phyloP scores from a whole-genome alignment of 371 early-diverging fungal genomes.

The Conidiobolus coronatus region DNA sequence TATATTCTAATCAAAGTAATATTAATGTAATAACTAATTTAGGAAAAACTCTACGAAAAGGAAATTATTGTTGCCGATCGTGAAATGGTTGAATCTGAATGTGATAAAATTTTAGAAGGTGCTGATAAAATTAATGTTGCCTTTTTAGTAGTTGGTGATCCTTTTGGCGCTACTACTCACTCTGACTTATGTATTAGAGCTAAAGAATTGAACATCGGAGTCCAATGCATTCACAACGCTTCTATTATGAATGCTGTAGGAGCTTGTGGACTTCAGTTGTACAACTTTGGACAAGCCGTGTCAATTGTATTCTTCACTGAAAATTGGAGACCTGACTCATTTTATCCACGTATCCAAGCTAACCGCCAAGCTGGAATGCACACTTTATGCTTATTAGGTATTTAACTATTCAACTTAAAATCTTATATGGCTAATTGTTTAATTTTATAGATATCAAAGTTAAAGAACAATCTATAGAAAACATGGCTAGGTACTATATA shows the following conservation, averaged over 20 bases:
- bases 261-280: conserved; percentile 93
- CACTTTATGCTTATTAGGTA: conserved; percentile 82
- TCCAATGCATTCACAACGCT: conserved; percentile 90
- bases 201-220: conserved; percentile 60
- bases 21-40: not conserved
- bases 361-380: conserved; percentile 78
- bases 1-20: not conserved
- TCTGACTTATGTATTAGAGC: conserved; percentile 93
- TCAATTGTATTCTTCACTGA: conserved; percentile 98
- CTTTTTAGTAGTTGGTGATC: conserved; percentile 98
- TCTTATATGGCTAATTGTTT: not conserved
- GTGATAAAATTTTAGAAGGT: conserved; percentile 70
- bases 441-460: conserved; percentile 82
- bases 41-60: conserved; percentile 78
- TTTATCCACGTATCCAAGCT: conserved; percentile 79
- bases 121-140: conserved; percentile 78
- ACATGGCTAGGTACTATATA: conserved; percentile 49
- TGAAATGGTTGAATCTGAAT: conserved; percentile 88
- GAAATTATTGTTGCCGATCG: conserved; percentile 75
- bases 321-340: conserved; percentile 90
- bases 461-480: conserved; percentile 89
- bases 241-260: conserved; percentile 98
- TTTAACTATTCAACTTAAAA: not conserved
- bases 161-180: conserved; percentile 98
- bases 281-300: conserved; percentile 96